phyloP scores from a whole-genome alignment of 225 moss, liverwort and hornwort genomes.

The Ulota crispa region DNA sequence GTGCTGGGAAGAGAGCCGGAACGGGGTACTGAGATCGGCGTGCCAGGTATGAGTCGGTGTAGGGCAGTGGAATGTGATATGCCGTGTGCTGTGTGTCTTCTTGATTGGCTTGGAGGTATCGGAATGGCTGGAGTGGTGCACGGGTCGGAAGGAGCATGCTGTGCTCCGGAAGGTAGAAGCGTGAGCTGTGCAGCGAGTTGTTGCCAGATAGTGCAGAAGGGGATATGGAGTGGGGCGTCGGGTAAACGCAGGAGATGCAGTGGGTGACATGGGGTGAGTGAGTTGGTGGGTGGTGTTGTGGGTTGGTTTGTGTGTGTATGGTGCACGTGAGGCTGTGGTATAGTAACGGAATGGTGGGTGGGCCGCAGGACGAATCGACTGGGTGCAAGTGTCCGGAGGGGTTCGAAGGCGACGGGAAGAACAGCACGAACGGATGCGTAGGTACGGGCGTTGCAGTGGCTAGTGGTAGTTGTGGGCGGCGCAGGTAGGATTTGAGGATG shows the following conservation, averaged over 20 bases:
- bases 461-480: neutral
- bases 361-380: conserved; percentile 22
- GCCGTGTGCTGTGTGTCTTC: neutral
- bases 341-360: neutral
- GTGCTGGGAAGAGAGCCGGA: conserved; percentile 59
- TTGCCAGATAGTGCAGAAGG: neutral
- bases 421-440: conserved; percentile 37
- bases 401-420: conserved; percentile 56
- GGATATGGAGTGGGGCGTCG: neutral
- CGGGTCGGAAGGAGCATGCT: neutral
- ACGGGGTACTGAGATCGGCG: conserved; percentile 39
- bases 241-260: neutral
- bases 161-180: neutral
- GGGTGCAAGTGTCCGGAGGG: conserved; percentile 76
- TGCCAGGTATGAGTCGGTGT: conserved; percentile 34
- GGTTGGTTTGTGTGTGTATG: neutral
- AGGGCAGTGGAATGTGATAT: fast-evolving
- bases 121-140: neutral
- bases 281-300: neutral
- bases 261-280: neutral
- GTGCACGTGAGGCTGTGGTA: neutral
- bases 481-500: neutral
- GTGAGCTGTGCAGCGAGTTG: neutral
- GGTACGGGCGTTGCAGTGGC: conserved; percentile 18
- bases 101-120: neutral